Percentiles rank a stretch among this genome's conserved stretches.
Evolutionary conservation across 306 rosid genomes (phyloP).

Genomic region (Oemleria cerasiformis): DNA sequence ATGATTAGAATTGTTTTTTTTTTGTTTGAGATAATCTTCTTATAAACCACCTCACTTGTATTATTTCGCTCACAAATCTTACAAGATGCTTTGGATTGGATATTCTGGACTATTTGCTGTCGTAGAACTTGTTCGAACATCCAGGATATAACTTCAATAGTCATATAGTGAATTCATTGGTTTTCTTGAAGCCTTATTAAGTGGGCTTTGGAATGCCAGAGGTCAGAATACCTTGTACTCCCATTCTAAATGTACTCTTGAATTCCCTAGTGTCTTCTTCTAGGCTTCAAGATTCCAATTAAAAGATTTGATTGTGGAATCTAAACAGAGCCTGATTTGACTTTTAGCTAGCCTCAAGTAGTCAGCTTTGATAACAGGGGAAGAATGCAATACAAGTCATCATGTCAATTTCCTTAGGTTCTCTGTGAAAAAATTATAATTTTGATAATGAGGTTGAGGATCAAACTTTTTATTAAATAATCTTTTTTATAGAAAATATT

Average conservation of each 20-base stretch:
- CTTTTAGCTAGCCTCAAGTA: too few species aligned
- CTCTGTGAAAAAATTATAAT: not conserved
- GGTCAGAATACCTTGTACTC: not conserved
- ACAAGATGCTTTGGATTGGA: not conserved
- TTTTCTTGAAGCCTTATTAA: conserved; percentile 5
- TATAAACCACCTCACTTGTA: not conserved
- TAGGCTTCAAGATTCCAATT: not conserved
- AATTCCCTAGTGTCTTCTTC: not conserved
- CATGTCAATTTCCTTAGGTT: not conserved
- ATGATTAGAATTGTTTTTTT: not conserved
- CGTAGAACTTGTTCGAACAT: not conserved
- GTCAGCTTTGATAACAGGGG: not conserved
- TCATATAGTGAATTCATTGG: not conserved
- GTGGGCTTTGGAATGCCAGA: too few species aligned
- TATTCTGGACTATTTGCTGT: not conserved
- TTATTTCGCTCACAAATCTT: not conserved
- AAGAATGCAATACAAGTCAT: not conserved
- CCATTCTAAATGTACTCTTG: not conserved
- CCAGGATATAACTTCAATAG: not conserved
- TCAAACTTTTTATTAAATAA: not conserved
- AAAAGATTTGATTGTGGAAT: not conserved
- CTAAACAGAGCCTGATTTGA: not conserved
- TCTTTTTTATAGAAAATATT: too few species aligned
- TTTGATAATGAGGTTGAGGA: not conserved
- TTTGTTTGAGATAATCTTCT: not conserved